A percentile compares a stretch with the other conserved stretches of the same genome.
Evolutionary conservation across 805 yeast species (phyloP).

Genomic region (Cyberlindnera suaveolens): DNA sequence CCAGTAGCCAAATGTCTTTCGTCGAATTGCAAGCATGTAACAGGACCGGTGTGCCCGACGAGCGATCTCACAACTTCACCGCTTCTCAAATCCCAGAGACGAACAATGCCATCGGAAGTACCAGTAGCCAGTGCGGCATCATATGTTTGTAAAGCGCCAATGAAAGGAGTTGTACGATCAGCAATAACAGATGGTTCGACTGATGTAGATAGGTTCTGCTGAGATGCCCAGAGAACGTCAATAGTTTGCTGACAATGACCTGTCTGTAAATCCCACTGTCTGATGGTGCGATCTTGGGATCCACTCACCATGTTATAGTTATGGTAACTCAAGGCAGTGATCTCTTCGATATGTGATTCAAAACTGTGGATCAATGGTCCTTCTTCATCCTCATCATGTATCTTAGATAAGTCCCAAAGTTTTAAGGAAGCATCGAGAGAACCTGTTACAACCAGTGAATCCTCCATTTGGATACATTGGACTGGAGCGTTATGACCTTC

Average conservation of each 20-base stretch:
- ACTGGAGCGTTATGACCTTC: constrained; percentile 60
- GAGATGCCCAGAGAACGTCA: constrained; percentile 59
- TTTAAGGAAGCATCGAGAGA: constrained; percentile 57
- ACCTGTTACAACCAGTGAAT: constrained; percentile 45
- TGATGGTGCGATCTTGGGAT: constrained; percentile 62
- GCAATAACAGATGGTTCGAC: constrained; percentile 8
- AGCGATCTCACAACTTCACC: constrained; percentile 59
- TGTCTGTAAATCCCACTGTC: constrained; percentile 67
- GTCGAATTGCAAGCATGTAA: constrained; percentile 64
- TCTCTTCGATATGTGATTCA: constrained; percentile 60
- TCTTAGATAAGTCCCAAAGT: constrained; percentile 48
- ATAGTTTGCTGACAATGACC: constrained; percentile 67
- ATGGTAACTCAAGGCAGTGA: constrained; percentile 55
- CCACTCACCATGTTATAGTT: constrained; percentile 56
- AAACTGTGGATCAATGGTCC: constrained; percentile 40
- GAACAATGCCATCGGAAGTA: constrained; percentile 66
- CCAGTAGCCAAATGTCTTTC: constrained; percentile 60
- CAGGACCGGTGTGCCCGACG: constrained; percentile 64
- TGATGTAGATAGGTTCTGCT: constrained; percentile 15
- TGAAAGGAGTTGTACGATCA: constrained; percentile 33
- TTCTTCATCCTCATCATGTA: constrained; percentile 19
- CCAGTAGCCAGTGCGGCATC: constrained; percentile 80
- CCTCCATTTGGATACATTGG: constrained; percentile 52
- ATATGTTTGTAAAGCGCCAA: constrained; percentile 63
- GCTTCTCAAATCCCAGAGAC: constrained; percentile 71